Percentiles rank a stretch among this genome's conserved stretches.
Conservation (phyloP, 345 rosid genomes). For the Lepidium africanum region DNA sequence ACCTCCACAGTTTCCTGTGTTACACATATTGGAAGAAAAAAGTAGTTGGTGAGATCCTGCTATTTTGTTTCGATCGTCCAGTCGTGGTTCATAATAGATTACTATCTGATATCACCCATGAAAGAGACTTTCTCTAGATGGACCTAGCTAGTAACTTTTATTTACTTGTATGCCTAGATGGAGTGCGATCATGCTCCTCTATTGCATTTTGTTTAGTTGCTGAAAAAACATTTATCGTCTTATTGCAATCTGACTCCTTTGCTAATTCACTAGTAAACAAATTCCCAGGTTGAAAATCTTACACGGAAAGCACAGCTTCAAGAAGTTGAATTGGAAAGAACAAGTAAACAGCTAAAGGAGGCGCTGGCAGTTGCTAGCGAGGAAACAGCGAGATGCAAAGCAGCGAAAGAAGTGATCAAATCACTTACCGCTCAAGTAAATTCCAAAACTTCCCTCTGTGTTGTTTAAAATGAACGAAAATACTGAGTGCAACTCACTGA, state of each 20-base stretch:
- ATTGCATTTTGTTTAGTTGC: neutral
- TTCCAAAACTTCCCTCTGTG: neutral
- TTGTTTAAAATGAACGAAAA: neutral
- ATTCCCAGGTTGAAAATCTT: conserved; percentile 80
- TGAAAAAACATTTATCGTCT: neutral
- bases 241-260: neutral
- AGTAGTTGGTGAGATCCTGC: too few species aligned
- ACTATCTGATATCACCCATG: too few species aligned
- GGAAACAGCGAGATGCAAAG: conserved; percentile 93
- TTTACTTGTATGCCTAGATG: neutral
- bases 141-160: neutral
- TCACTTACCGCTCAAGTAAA: conserved; percentile 95
- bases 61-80: too few species aligned
- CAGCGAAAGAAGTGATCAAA: conserved; percentile 99
- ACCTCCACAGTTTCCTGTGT: too few species aligned
- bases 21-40: too few species aligned
- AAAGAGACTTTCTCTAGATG: neutral
- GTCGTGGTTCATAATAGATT: too few species aligned
- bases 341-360: conserved; percentile 83
- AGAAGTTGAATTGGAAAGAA: conserved; percentile 85
- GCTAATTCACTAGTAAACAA: neutral
- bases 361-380: conserved; percentile 80
- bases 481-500: neutral
- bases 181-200: neutral
- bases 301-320: conserved; percentile 78